A percentile compares a stretch with the other conserved stretches of the same genome.
phyloP scores from a whole-genome alignment of 2,329 filamentous ascomycete genomes.

The Corynespora cassiicola region DNA sequence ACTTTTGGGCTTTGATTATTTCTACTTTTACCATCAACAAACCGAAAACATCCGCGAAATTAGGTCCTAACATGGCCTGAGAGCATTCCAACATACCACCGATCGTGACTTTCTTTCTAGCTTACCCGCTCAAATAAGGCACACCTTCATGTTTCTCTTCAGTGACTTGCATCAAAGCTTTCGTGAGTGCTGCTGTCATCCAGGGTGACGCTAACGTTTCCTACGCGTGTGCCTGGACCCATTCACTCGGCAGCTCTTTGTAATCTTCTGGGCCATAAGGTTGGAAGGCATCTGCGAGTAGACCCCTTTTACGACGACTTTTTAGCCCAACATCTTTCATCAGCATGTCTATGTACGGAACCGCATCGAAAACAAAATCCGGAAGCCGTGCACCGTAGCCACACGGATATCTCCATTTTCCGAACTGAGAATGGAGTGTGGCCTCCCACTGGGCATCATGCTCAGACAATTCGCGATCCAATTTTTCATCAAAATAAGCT shows the following conservation, averaged over 20 bases:
- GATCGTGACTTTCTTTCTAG: too few species aligned
- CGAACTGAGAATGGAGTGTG: constrained; percentile 70
- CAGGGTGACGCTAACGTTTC: too few species aligned
- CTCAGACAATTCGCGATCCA: constrained; percentile 38
- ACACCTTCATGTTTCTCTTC: too few species aligned
- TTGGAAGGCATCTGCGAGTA: constrained; percentile 58
- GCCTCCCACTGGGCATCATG: constrained; percentile 35
- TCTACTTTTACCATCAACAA: too few species aligned
- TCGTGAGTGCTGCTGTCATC: too few species aligned
- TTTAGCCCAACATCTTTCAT: constrained; percentile 68
- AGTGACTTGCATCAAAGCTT: too few species aligned
- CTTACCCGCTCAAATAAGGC: too few species aligned
- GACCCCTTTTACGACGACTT: constrained; percentile 61
- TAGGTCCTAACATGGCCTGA: too few species aligned
- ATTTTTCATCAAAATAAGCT: constrained; percentile 64
- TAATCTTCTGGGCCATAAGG: constrained; percentile 67
- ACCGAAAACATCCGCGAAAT: too few species aligned
- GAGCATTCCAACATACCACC: too few species aligned
- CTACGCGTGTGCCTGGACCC: constrained; percentile 27
- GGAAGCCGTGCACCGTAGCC: constrained; percentile 67
- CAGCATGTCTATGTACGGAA: constrained; percentile 75
- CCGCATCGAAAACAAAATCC: constrained; percentile 75
- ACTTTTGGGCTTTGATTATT: too few species aligned
- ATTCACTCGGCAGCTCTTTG: constrained; percentile 60
- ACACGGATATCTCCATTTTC: constrained; percentile 70